Conservation (phyloP, 148 eudicot genomes). For the Spergularia marina region DNA sequence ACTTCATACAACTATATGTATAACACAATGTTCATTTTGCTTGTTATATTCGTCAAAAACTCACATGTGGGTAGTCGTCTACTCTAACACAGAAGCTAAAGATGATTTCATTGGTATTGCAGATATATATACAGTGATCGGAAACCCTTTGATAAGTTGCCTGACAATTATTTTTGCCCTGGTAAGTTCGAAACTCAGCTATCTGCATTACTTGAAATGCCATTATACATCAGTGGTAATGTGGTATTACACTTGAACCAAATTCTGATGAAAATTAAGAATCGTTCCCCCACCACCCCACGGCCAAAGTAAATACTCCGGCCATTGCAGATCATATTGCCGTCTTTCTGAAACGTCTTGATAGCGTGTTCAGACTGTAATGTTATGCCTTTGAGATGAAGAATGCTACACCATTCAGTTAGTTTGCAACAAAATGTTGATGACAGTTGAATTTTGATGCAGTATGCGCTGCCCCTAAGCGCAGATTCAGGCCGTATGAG, state of each 20-base stretch:
- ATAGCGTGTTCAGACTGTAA: background rate
- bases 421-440: background rate
- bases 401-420: no score
- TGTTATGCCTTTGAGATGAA: background rate
- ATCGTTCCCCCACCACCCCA: no score
- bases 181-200: constrained; percentile 39
- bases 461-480: constrained; percentile 96
- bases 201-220: background rate
- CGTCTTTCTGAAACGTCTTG: no score
- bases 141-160: constrained; percentile 81
- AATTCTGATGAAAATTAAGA: no score
- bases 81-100: background rate
- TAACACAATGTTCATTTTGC: background rate
- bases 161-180: constrained; percentile 87
- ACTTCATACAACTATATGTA: no score
- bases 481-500: constrained; percentile 77
- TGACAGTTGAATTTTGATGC: constrained; percentile 23
- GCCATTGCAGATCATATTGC: no score
- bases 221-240: no score
- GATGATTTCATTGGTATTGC: constrained; percentile 25
- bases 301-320: no score
- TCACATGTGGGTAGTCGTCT: background rate
- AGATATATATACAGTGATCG: constrained; percentile 90
- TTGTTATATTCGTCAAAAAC: background rate
- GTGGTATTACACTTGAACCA: background rate